Evolutionary conservation across 495 filamentous ascomycete species (phyloP), one percentile per base, ranked within the genome.

Genomic region (Glarea lozoyensis): DNA sequence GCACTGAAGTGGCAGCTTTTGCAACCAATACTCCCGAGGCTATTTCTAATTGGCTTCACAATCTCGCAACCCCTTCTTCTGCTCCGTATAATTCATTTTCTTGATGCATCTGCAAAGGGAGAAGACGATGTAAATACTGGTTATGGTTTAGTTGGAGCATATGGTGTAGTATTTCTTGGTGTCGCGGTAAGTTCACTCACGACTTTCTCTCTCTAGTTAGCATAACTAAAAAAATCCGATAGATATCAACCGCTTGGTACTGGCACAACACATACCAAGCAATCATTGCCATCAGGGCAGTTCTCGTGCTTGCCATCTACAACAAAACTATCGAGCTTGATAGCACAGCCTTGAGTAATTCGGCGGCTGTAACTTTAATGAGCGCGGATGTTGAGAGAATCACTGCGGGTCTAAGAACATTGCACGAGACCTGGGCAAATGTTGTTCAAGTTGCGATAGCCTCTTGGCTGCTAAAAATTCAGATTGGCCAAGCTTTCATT

Each of bases 81-180:
- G 7, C 7, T 7, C n/a, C 25, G 25, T 29, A n/a, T 29, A 7
- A 7, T 29, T 7, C 7, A 29, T 29, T 29, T 29, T n/a, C 25
- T 7, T 7, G n/a, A 29, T 7, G 25, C 7, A n/a, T n/a, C n/a
- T n/a, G 7, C 25, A 29, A 29, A 29, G n/a, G n/a, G 7, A n/a
- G 7, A 7, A 29, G 25, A 29, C n/a, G n/a, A n/a, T 18, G 27
- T 23, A 18, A 43, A 43, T 46, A 45, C 67, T 17, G 65, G 70
- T 32, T 76, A 81, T 52, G 78, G 77, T 3, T 57, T 82, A 39
- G 79, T 84, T 44, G 78, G 73, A 16, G 80, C 78, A 1, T 78
- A 73, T 43, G 50, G 69, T 15, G 43, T 79, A 7, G 73, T 83
- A 0, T 84, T 82, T 44, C 46, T 64, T 15, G 77, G 77, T 0